Conservation (phyloP, 169 alveolate species). For the Cytauxzoon felis region DNA sequence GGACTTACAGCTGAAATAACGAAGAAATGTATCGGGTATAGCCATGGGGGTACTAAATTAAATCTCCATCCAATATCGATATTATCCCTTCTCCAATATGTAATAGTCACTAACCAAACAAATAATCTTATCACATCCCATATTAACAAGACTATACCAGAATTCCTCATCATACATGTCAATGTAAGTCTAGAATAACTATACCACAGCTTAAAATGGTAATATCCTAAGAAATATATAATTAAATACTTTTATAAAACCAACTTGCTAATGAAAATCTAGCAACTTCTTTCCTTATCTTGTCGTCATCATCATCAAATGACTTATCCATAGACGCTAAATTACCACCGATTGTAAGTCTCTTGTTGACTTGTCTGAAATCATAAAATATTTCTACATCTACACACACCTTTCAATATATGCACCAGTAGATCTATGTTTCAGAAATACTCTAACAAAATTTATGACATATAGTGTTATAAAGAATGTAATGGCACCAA, state of each 20-base stretch:
- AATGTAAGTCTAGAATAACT: slow-evolving; percentile 43
- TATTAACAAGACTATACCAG: slow-evolving; percentile 44
- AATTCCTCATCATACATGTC: slow-evolving; percentile 54
- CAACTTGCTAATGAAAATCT: too few relatives aligned
- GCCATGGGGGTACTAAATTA: slow-evolving; percentile 14
- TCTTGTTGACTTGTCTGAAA: background rate
- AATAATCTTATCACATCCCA: slow-evolving; percentile 51
- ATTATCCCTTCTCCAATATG: slow-evolving; percentile 44
- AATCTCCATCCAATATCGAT: slow-evolving; percentile 27
- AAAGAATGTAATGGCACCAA: slow-evolving; percentile 45
- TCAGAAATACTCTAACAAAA: slow-evolving; percentile 1
- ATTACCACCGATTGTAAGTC: background rate
- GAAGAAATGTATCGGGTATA: slow-evolving; percentile 46
- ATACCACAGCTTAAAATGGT: slow-evolving; percentile 17
- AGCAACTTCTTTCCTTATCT: too few relatives aligned
- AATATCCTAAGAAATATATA: slow-evolving; percentile 1
- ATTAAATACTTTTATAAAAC: background rate
- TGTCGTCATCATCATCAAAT: background rate
- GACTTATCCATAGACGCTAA: background rate
- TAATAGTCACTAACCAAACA: slow-evolving; percentile 45
- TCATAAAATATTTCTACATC: background rate
- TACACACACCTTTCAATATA: slow-evolving; percentile 2
- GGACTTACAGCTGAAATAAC: slow-evolving; percentile 33
- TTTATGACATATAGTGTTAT: slow-evolving; percentile 39
- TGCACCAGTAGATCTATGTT: background rate